phyloP scores from a whole-genome alignment of 2,329 filamentous ascomycete species.

The Alternaria consortialis region DNA sequence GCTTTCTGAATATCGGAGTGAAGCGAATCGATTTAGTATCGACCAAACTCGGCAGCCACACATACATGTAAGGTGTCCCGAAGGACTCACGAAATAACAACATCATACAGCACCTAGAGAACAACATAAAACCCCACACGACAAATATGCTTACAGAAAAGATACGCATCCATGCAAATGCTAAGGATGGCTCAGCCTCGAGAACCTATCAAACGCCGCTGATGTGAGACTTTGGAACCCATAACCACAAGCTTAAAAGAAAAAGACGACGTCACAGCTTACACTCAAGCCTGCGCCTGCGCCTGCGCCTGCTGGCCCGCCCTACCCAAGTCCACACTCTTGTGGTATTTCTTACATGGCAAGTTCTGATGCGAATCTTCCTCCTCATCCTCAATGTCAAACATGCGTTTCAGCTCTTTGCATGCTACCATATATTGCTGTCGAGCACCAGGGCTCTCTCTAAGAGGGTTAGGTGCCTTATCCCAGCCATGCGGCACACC shows the following conservation, averaged over 20 bases:
- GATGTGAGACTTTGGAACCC: neutral
- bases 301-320: neutral
- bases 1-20: neutral
- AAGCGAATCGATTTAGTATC: neutral
- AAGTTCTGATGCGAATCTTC: slow-evolving; percentile 23
- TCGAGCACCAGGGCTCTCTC: slow-evolving; percentile 61
- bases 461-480: slow-evolving; percentile 69
- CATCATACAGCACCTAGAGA: neutral
- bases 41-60: neutral
- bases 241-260: neutral
- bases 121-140: neutral
- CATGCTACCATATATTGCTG: slow-evolving; percentile 65
- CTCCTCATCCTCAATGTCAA: slow-evolving; percentile 44
- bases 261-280: neutral
- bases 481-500: slow-evolving; percentile 72
- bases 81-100: neutral
- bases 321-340: slow-evolving; percentile 16
- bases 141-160: neutral
- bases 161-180: neutral
- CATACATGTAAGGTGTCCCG: neutral
- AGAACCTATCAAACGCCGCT: neutral
- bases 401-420: slow-evolving; percentile 59
- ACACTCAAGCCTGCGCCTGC: neutral
- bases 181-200: neutral
- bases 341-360: slow-evolving; percentile 23